Evolutionary conservation across 768 basidiomycete genomes (phyloP), one percentile per base, ranked within the genome.

Genomic region (Phylloporus arenicola): DNA sequence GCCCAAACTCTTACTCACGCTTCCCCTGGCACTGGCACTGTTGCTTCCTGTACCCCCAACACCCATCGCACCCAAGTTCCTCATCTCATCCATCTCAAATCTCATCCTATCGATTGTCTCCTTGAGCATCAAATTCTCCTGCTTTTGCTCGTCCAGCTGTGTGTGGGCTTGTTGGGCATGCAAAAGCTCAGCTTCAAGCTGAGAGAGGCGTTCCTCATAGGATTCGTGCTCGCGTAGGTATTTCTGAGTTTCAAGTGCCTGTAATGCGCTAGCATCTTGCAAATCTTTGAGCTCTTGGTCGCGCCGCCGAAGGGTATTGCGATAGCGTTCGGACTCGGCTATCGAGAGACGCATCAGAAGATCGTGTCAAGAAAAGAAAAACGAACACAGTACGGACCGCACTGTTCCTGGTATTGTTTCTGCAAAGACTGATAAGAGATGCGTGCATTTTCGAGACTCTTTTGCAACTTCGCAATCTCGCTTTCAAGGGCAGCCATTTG

Each of bases 81-180:
- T 77, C 75, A 94, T 80, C 68, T 94, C 92, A 58, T 97, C 93
- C 77, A 97, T 82, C 60, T 97, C 94, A 56, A 86, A 95, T 29
- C 90, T 78, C 80, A 96, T 85, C 42, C 92, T 79, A 64, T 96
- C 93, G 57, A 97, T 97, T 2, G 93, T 96, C 75, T 97, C 94
- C 64, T 95, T 95, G 53, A 97, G 75, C 62, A 91, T 70, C 57
- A 95, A 64, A 61, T 96, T 97, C 74, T 94, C 91, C 60, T 92
- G 89, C 72, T 96, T 96, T 73, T 97, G 94, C 58, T 88, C 85
- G 52, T 94, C 91, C 33, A 96, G 77, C 52, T 82, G 79, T 0
- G 74, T 78, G 47, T 89, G 84, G 1, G 86, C 83, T 57, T 82
- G 78, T 45, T 85, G 81, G 4, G 91, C 88, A 22, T 79, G 61